Evolutionary conservation across 2,329 filamentous ascomycete species (phyloP).

Genomic region (Xylariaceae sp.): DNA sequence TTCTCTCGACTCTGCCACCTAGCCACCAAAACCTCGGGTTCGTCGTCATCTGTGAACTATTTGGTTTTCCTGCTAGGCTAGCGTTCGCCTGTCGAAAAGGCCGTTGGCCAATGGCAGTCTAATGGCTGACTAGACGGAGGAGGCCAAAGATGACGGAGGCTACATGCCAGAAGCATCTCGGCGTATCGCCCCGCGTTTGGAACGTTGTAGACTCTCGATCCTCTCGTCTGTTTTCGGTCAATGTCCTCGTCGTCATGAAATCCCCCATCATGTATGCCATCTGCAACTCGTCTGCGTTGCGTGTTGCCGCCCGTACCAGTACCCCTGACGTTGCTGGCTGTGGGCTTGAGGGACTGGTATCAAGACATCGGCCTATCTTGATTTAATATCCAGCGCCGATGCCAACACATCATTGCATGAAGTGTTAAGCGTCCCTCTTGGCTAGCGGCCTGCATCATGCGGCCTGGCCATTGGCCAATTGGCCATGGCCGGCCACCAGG

Average conservation of each 20-base stretch:
- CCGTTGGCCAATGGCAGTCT: too few species aligned
- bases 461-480: conserved; percentile 26
- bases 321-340: conserved; percentile 21
- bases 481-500: conserved; percentile 24
- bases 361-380: conserved; percentile 40
- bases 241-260: conserved; percentile 27
- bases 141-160: conserved; percentile 8
- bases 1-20: too few species aligned
- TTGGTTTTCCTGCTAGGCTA: too few species aligned
- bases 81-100: too few species aligned
- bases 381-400: conserved; percentile 59
- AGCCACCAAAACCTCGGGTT: too few species aligned
- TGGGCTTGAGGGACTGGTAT: conserved; percentile 28
- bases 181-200: conserved; percentile 18
- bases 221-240: conserved; percentile 23
- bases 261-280: conserved; percentile 23
- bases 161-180: conserved; percentile 7
- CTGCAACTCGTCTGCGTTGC: conserved; percentile 26
- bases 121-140: too few species aligned
- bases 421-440: conserved; percentile 42
- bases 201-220: conserved; percentile 22
- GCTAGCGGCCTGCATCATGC: conserved; percentile 35
- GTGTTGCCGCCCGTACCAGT: conserved; percentile 27
- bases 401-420: conserved; percentile 78
- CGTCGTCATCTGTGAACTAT: too few species aligned